Evolutionary conservation across 1,139 yeast genomes (phyloP), one percentile per base, ranked within the genome.

Genomic region (Hansenula sp.): DNA sequence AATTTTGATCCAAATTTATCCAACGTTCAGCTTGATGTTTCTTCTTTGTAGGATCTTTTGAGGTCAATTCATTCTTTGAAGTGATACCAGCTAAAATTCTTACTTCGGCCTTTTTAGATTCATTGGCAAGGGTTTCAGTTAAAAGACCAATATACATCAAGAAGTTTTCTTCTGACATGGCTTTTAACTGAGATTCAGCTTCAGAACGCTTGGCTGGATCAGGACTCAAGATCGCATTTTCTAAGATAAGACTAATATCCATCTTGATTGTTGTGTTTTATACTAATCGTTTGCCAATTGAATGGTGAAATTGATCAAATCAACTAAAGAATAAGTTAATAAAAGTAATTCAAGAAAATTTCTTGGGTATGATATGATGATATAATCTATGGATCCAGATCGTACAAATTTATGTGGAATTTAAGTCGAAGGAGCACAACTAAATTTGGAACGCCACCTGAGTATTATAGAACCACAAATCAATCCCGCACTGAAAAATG

Each of bases 1-100:
- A 71, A 5, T 67, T 72, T 2, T 59, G 63, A 42, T 80, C 84
- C 48, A 90, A 67, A 16, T 54, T 47, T 25, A 62, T 45, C 73
- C 71, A 69, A 47, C 73, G 66, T 48, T 73, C 75, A 9, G 78
- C 79, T 56, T 77, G 82, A 31, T 71, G 76, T 40, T 65, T 66
- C 51, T 71, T 76, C 49, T 76, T 77, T 27, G 63, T 64, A 2
- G 68, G 50, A 55, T 83, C 90, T 61, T 90, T 93, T 15, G 97
- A 81, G 6, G 88, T 80, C 56, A 93, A 74, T 67, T 87, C 89
- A 67, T 93, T 93, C 71, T 93, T 93, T 58, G 90, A 70, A 15
- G 84, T 88, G 51, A 93, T 72, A 40, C 95, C 96, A 4, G 99
- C 96, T 65, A 94, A 78, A 76, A 89, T 88, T 61, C 98, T 77